Base-by-base conservation (phyloP, 2,329 filamentous ascomycete genomes). In the Colletotrichum gloeosporioides region DNA sequence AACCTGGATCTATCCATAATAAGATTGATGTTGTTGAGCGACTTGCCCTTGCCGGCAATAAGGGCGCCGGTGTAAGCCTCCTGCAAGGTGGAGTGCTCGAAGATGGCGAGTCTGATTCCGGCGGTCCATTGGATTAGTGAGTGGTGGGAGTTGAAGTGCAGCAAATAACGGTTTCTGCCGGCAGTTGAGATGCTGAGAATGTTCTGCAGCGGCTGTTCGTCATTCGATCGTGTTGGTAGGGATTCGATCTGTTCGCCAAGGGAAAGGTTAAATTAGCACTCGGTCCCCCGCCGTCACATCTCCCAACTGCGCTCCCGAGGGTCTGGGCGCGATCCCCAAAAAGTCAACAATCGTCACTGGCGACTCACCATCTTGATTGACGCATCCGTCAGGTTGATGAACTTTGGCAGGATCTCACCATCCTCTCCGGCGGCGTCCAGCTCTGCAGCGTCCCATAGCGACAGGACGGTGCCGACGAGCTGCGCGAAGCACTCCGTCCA, bases 401-500 rank as follows among this genome's bases (percentile, higher is more conserved):
- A 99, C 67, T 95, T 97, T 36, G 96, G 95, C 57, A 96, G 88
- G 64, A 98, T 95, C 82, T 98, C 95, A 78, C 93, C 94, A 81
- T 97, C 92, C 80, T 95, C 93, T 44, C 95, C 95, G 15, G 95
- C 96, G 53, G 92, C 93, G 86, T 99, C 97, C 75, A 99, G 90
- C 83, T 97, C 96, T 78, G 95, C 93, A 29, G 96, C 96, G 85
- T 99, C 96, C 97, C 97, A 99, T 66, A 99, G 88, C 8, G 97
- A 98, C 73, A 99, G 87, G 18, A 99, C 95, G 2, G 97, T 99
- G 79, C 97, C 97, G 22, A 98, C 95, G 18, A 99, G 92, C 84
- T 99, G 97, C 59, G 96, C 96, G 86, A 99, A 99, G 85, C 95
- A 98, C 88, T 99, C 97, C 49, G 94, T 94, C 97, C 97, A 99